A percentile compares a stretch with the other conserved stretches of the same genome.
phyloP scores from a whole-genome alignment of 257 asterid genomes.

The Rubia yunnanensis region DNA sequence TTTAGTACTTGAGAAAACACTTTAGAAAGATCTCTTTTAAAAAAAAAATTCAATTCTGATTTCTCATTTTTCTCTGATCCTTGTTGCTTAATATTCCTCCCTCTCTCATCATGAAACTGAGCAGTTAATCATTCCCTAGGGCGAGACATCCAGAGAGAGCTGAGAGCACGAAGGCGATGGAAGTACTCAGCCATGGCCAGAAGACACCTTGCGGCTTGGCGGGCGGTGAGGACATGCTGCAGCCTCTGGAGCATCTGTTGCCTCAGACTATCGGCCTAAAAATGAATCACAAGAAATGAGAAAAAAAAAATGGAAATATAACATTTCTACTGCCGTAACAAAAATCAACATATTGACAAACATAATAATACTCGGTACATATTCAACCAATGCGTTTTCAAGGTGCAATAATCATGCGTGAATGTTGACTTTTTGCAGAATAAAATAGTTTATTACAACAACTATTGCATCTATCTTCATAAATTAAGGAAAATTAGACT shows the following conservation, averaged over 20 bases:
- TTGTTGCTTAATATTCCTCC: too few relatives aligned
- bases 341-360: neutral
- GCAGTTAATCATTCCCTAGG: slow-evolving; percentile 50
- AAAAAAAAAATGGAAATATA: neutral
- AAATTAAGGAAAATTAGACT: neutral
- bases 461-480: neutral
- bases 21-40: neutral
- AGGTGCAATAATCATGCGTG: slow-evolving; percentile 8
- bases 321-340: too few relatives aligned
- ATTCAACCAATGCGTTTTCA: neutral
- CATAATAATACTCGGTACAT: neutral
- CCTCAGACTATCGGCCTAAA: slow-evolving; percentile 74
- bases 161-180: slow-evolving; percentile 84
- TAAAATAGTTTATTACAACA: neutral
- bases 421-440: slow-evolving; percentile 12
- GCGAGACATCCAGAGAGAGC: slow-evolving; percentile 70
- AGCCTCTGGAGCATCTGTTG: slow-evolving; percentile 60
- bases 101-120: too few relatives aligned
- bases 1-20: neutral
- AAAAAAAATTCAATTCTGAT: too few relatives aligned
- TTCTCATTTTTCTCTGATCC: neutral
- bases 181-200: slow-evolving; percentile 66
- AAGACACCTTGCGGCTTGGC: slow-evolving; percentile 65
- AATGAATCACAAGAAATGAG: neutral
- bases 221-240: slow-evolving; percentile 56